Percentiles rank a stretch among this genome's conserved stretches.
Evolutionary conservation across 208 protist species (phyloP).

Genomic region (Trypanosoma mega): DNA sequence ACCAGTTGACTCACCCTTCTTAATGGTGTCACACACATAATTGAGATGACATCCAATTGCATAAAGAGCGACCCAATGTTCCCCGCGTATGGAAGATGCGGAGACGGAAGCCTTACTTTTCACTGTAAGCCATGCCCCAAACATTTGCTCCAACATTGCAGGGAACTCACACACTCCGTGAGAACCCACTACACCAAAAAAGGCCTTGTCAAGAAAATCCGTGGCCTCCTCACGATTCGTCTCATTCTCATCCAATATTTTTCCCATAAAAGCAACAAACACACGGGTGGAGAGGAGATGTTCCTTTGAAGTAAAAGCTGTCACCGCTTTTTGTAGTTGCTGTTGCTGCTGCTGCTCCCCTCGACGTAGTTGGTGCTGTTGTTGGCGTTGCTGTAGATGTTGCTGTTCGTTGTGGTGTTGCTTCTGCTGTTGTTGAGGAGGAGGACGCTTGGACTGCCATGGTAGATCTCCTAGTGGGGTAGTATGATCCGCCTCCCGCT

Average conservation of each 20-base stretch:
- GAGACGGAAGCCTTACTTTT: conserved; percentile 20
- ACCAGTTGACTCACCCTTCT: neutral
- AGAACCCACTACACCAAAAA: conserved; percentile 53
- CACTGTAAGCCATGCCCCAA: conserved; percentile 41
- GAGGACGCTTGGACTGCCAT: too few relatives aligned
- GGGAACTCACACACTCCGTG: conserved; percentile 38
- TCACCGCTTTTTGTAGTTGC: conserved; percentile 1
- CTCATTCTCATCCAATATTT: conserved; percentile 26
- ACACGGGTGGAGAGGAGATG: conserved; percentile 27
- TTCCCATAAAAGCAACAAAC: conserved; percentile 28
- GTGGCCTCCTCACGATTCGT: conserved; percentile 25
- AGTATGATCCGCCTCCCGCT: neutral
- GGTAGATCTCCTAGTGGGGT: too few relatives aligned
- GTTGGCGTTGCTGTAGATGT: neutral
- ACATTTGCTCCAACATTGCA: conserved; percentile 45
- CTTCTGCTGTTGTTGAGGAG: too few relatives aligned
- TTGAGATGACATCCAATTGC: conserved; percentile 68
- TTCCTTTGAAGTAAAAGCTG: neutral
- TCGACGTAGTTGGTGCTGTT: neutral
- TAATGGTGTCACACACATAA: conserved; percentile 31
- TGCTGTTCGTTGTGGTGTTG: neutral
- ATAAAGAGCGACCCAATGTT: conserved; percentile 64
- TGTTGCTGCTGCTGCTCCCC: neutral
- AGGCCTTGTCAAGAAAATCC: conserved; percentile 42
- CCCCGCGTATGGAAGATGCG: conserved; percentile 28